These are phyloP conservation scores for Neoboletus magnificus DNA, from an alignment of 768 basidiomycete genomes.

Conservation along the genomic window DNA sequence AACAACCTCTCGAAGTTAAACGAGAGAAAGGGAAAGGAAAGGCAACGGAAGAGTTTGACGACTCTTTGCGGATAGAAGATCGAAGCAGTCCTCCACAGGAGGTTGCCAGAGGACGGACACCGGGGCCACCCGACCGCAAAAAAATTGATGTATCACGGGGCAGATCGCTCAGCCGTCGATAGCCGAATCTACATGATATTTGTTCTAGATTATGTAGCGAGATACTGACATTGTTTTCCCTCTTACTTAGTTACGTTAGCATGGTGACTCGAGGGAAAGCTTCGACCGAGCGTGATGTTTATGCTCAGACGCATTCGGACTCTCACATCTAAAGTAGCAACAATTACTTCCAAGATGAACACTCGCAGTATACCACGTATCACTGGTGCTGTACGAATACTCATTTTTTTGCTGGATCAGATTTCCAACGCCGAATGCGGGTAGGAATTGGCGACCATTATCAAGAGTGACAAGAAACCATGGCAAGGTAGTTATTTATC, in stretches of 20 bases:
- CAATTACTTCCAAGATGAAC: slow-evolving; percentile 13
- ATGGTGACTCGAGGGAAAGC: not conserved
- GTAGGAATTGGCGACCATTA: slow-evolving; percentile 67
- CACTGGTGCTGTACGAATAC: slow-evolving; percentile 17
- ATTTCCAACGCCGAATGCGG: slow-evolving; percentile 10
- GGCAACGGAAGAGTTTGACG: not conserved
- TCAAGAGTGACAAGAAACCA: slow-evolving; percentile 60
- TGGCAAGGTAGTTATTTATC: slow-evolving; percentile 34
- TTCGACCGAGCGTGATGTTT: not conserved
- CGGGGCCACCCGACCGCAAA: slow-evolving; percentile 21
- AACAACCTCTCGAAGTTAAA: slow-evolving; percentile 4
- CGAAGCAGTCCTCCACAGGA: slow-evolving; percentile 9
- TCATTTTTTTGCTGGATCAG: not conserved
- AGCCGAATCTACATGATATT: slow-evolving; percentile 9
- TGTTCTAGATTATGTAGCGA: slow-evolving; percentile 9
- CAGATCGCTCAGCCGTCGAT: slow-evolving; percentile 23
- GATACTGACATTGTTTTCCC: slow-evolving; percentile 3
- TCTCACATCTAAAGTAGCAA: slow-evolving; percentile 2
- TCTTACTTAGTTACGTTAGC: not conserved
- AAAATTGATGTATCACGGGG: slow-evolving; percentile 16
- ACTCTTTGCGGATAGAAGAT: slow-evolving; percentile 12
- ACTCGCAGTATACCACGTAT: slow-evolving; percentile 18
- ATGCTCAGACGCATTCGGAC: slow-evolving; percentile 7
- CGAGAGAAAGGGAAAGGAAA: slow-evolving; percentile 19
- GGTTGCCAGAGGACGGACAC: slow-evolving; percentile 23